Evolutionary conservation across 176 grass and related monocot genomes (phyloP), one percentile per base, ranked within the genome.

Genomic region (Oryza glumipatula): DNA sequence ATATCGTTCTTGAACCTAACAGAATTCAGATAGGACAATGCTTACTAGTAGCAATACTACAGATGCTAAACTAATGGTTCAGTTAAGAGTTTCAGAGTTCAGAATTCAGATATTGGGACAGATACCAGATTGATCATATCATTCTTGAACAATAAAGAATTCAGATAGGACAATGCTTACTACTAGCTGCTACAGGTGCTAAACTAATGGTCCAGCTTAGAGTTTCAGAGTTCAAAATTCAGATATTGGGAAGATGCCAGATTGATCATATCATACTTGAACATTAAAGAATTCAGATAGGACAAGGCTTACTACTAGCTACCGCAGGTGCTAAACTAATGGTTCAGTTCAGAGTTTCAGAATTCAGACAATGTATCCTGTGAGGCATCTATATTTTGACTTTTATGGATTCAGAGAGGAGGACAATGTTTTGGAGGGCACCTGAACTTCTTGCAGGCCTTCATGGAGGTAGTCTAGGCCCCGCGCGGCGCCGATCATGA

Each of bases 371-470:
- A 41, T 41, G 0, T 11, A 44, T 10, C 41, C 9, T 11, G 2
- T 44, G 9, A 44, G 43, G 43, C 0, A 44, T 44, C 43, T 44
- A 9, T 2, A 44, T 6, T 43, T 11, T 63, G 30, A 38, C 1
- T 43, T 48, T 38, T 72, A 17, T 51, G 7, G 3, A 64, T 51
- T 33, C 26, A 69, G 70, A 75, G 13, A 72, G 19, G 38, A 44
- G 45, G 52, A 41, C 38, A 79, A 24, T 82, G 74, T 7, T 48
- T 83, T 74, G 19, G 78, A 51, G 66, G 23, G 33, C 75, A 97
- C 94, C 94, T 97, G 95, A 51, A 93, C 88, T 86, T 94, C 92
- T 1, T 90, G 78, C 28, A 94, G 64, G 22, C 95, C 95, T 21
- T 86, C 84, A 39, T 98, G 95, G 11, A 98, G 87, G 73, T 92